Base-by-base conservation (phyloP, 2,329 filamentous ascomycete genomes). In the Aureobasidium melanogenum region DNA sequence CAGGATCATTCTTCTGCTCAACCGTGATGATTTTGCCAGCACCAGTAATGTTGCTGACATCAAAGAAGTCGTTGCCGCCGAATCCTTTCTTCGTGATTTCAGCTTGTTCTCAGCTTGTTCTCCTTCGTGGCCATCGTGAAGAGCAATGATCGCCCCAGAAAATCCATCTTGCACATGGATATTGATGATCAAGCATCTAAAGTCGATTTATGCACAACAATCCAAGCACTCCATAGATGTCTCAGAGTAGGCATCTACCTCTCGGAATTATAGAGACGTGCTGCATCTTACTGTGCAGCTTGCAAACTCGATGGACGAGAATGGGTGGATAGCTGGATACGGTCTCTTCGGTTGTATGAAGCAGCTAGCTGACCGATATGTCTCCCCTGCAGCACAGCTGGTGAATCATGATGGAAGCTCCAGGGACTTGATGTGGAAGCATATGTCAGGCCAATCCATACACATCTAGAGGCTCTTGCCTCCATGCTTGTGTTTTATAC, bases 311-410 rank as follows among this genome's bases (percentile, higher is more conserved):
- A 41, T 41, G 38, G 38, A 41, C 38, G 17, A n/a, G 5, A 39
- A 14, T 15, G 15, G 15, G 5, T 39, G 36, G 36, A n/a, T 39
- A 15, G 36, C 36, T n/a, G 36, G n/a, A 39, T 39, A 39, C 8
- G 36, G 15, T 5, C 36, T 61, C 4, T 61, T 61, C 32, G 60
- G 60, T 64, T 77, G 76, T 64, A 77, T 77, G 70, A 69, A 69
- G 57, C 68, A 74, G 26, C 67, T 72, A 55, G 75, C 76, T 12
- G 76, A 79, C 64, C 67, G 66, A 60, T 80, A 76, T 67, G 77
- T 79, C 22, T 79, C 77, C 64, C 76, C 76, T 0, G 73, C 71
- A 39, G 77, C 77, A 28, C 76, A 78, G 67, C 70, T 80, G 64
- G 76, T 80, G 75, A 75, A 77, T 51, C 61, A 62, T 10, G 69